Percentiles rank a stretch among this genome's conserved stretches.
phyloP scores from a whole-genome alignment of 495 filamentous ascomycete genomes.

The Schizothecium vesticola region DNA sequence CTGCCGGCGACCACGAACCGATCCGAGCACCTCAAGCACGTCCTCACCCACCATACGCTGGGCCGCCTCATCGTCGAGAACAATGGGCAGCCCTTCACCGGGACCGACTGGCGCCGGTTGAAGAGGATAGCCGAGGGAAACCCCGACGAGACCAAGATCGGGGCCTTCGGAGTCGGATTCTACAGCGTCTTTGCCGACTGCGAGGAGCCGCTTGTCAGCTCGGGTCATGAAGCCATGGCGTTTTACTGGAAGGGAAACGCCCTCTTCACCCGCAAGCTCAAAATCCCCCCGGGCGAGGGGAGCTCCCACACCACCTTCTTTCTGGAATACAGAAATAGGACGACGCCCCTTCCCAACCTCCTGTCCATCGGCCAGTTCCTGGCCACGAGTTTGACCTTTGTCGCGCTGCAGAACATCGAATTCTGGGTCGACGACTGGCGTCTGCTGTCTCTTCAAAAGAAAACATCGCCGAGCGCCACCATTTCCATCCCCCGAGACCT shows the following conservation, averaged over 20 bases:
- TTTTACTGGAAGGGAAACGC: constrained; percentile 99
- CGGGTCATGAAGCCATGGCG: constrained; percentile 86
- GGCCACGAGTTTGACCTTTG: constrained; percentile 92
- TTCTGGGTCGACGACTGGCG: constrained; percentile 85
- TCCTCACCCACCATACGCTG: constrained; percentile 75
- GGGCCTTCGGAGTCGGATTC: constrained; percentile 96
- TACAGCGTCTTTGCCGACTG: constrained; percentile 98
- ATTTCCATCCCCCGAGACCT: constrained; percentile 75
- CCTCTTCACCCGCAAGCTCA: constrained; percentile 78
- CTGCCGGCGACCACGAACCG: constrained; percentile 60
- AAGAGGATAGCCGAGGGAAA: constrained; percentile 98
- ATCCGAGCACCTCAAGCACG: constrained; percentile 72
- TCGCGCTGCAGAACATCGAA: constrained; percentile 79
- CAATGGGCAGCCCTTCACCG: constrained; percentile 76
- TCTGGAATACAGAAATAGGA: constrained; percentile 83
- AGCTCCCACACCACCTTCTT: constrained; percentile 79
- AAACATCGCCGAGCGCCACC: constrained; percentile 65
- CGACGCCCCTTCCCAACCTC: constrained; percentile 77
- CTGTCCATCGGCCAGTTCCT: constrained; percentile 86
- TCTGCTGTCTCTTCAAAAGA: constrained; percentile 72
- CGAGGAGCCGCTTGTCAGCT: constrained; percentile 93
- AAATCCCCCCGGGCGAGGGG: constrained; percentile 56
- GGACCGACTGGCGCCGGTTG: constrained; percentile 85
- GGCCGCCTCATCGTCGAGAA: constrained; percentile 82
- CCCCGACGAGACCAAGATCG: constrained; percentile 97